These are phyloP conservation scores for Fusarium tricinctum DNA, from an alignment of 2,329 filamentous ascomycete species.

Conservation along the genomic window DNA sequence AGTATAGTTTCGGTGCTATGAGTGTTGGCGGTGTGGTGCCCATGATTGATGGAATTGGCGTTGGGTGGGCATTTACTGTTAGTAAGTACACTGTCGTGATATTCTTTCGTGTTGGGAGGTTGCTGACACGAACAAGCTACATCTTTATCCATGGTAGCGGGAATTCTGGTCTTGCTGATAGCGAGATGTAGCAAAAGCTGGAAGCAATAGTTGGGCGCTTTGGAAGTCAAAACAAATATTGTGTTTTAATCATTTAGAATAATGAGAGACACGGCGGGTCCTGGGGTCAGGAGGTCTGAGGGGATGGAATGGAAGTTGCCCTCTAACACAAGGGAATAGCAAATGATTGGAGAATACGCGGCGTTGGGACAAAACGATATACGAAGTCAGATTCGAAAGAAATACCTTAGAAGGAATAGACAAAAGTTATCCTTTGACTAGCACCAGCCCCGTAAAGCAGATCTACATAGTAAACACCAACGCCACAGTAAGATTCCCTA, in stretches of 20 bases:
- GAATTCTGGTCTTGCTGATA: slow-evolving; percentile 37
- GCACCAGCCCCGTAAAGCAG: background rate
- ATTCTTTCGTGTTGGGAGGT: fast-evolving
- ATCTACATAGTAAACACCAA: background rate
- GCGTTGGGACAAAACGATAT: background rate
- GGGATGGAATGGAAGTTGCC: no score
- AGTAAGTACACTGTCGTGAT: slow-evolving; percentile 30
- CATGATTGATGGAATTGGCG: slow-evolving; percentile 44
- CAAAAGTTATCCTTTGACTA: slow-evolving; percentile 11
- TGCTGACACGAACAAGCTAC: slow-evolving; percentile 29
- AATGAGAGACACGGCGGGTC: background rate
- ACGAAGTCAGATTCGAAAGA: background rate
- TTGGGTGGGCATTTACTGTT: slow-evolving; percentile 47
- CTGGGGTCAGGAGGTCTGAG: background rate
- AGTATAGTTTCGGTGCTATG: slow-evolving; percentile 47
- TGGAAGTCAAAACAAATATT: background rate
- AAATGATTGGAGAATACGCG: background rate
- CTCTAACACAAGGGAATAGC: no score
- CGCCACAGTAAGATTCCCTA: background rate
- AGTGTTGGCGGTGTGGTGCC: slow-evolving; percentile 47
- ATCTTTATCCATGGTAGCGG: slow-evolving; percentile 19
- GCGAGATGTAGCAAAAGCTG: slow-evolving; percentile 41
- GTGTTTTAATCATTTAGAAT: background rate
- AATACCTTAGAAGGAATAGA: slow-evolving; percentile 21
- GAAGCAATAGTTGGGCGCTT: slow-evolving; percentile 20